Percentiles rank a stretch among this genome's conserved stretches.
Evolutionary conservation across 169 alveolate genomes (phyloP).

Genomic region (Plasmodium reichenowi): DNA sequence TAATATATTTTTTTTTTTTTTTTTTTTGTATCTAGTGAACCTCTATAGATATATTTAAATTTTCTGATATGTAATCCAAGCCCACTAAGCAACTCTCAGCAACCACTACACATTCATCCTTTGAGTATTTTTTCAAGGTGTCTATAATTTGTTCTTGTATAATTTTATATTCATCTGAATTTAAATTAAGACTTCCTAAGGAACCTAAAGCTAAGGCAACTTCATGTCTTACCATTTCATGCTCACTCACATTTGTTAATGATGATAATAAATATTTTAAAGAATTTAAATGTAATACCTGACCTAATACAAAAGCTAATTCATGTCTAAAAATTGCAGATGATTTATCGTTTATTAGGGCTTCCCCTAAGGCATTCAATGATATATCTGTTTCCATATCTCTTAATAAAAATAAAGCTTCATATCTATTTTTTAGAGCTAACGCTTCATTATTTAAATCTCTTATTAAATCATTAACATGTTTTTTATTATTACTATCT

Average conservation of each 20-base stretch:
- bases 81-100: conserved; percentile 86
- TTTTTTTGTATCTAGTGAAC: background rate
- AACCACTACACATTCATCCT: conserved; percentile 78
- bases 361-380: conserved; percentile 83
- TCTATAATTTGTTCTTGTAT: conserved; percentile 52
- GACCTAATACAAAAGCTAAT: conserved; percentile 94
- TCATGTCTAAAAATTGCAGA: conserved; percentile 94
- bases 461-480: conserved; percentile 48
- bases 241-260: conserved; percentile 84
- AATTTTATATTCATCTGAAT: conserved; percentile 72
- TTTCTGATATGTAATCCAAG: conserved; percentile 82
- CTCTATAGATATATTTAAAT: conserved; percentile 68
- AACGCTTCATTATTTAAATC: conserved; percentile 58
- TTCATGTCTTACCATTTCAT: conserved; percentile 94
- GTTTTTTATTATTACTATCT: conserved; percentile 10
- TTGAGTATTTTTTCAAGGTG: conserved; percentile 73
- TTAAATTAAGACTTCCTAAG: conserved; percentile 84
- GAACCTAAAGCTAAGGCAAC: conserved; percentile 94
- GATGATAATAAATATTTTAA: conserved; percentile 82
- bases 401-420: conserved; percentile 75
- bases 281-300: conserved; percentile 85
- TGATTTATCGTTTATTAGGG: conserved; percentile 83
- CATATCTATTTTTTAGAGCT: conserved; percentile 64
- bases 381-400: conserved; percentile 71
- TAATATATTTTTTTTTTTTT: no score